These are phyloP conservation scores for Lunularia cruciata DNA, from an alignment of 225 moss, liverwort and hornwort species.

Conservation along the genomic window DNA sequence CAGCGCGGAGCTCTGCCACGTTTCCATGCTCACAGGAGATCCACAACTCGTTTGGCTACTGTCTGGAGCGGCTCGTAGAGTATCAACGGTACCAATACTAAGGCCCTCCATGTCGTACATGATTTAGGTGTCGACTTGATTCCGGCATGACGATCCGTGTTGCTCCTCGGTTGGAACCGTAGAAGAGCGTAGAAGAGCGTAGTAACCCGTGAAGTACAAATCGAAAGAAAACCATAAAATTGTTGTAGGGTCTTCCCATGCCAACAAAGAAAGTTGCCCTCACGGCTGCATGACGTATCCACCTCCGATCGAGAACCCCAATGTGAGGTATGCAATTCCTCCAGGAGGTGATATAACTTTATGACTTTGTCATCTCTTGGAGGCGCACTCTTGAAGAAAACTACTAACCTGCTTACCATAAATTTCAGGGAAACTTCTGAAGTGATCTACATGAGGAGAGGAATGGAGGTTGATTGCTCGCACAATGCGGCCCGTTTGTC, in stretches of 20 bases:
- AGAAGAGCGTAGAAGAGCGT: no score
- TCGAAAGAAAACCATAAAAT: not conserved
- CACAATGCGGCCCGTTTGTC: conserved; percentile 71
- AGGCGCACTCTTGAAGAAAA: conserved; percentile 76
- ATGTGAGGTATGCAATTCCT: not conserved
- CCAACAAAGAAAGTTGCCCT: no score
- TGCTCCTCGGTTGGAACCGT: no score
- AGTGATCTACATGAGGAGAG: conserved; percentile 97
- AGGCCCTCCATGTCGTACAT: not conserved
- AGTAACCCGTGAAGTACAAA: no score
- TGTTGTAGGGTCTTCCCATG: no score
- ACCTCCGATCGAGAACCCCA: not conserved
- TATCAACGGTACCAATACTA: not conserved
- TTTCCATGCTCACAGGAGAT: no score
- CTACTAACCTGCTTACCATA: conserved; percentile 77
- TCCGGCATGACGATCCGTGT: no score
- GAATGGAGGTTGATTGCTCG: conserved; percentile 82
- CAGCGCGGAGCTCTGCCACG: not conserved
- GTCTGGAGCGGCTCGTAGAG: not conserved
- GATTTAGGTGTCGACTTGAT: not conserved
- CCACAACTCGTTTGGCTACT: not conserved
- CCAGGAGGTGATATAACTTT: not conserved
- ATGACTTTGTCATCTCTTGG: not conserved
- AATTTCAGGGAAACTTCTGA: conserved; percentile 85
- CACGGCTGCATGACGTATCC: not conserved